These are phyloP conservation scores for Barnettozyma botsteinii DNA, from an alignment of 805 yeast species.

Conservation along the genomic window DNA sequence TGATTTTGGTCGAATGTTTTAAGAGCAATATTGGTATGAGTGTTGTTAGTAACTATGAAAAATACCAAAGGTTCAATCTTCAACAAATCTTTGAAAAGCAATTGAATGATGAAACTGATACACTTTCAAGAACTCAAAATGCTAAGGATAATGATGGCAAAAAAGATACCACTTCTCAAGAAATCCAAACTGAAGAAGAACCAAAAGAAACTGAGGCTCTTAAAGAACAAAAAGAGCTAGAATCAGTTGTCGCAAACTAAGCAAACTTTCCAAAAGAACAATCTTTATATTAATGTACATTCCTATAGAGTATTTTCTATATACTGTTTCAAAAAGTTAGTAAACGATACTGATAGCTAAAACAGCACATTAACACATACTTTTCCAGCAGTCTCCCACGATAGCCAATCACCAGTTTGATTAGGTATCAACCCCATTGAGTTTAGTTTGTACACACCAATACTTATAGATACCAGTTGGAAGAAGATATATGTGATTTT, in stretches of 20 bases:
- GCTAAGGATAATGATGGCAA: conserved; percentile 1
- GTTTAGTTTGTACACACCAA: conserved; percentile 82
- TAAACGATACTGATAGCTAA: background rate
- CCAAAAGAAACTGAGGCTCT: background rate
- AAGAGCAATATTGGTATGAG: conserved; percentile 85
- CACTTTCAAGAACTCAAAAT: conserved; percentile 6
- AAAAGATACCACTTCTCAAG: background rate
- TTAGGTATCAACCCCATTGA: conserved; percentile 90
- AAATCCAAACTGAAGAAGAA: background rate
- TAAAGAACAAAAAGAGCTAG: background rate
- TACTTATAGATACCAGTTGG: conserved; percentile 51
- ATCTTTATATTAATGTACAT: background rate
- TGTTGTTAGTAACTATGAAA: conserved; percentile 62
- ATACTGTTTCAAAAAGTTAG: conserved; percentile 11
- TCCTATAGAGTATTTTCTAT: conserved; percentile 8
- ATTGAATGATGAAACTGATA: conserved; percentile 11
- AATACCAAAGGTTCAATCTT: conserved; percentile 64
- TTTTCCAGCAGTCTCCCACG: conserved; percentile 56
- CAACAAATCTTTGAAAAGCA: conserved; percentile 65
- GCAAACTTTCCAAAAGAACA: background rate
- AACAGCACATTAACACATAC: conserved; percentile 13
- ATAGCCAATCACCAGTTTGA: conserved; percentile 83
- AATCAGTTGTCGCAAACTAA: background rate
- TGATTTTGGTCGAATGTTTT: conserved; percentile 82
- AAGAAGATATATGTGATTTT: conserved; percentile 35